These are phyloP conservation scores for Colletotrichum truncatum DNA, from an alignment of 2,329 filamentous ascomycete genomes.

Conservation along the genomic window DNA sequence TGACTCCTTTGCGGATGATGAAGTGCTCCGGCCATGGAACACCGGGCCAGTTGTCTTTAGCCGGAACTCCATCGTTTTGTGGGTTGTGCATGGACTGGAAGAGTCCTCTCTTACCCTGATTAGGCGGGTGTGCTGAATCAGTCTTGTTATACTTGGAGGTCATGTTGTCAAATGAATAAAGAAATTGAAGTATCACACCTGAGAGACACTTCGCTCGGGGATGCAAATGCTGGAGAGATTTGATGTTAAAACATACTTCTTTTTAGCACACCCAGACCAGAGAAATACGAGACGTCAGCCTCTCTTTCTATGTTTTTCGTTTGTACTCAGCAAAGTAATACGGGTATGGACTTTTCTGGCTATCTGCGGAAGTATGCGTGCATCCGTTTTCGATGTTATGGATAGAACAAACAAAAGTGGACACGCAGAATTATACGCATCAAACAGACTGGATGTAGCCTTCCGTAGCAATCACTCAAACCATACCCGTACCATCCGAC, in stretches of 20 bases:
- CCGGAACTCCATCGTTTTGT: not conserved
- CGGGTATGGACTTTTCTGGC: not conserved
- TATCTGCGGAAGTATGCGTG: slow-evolving; percentile 1
- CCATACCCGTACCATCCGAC: not conserved
- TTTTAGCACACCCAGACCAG: not conserved
- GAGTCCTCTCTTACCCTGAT: slow-evolving; percentile 13
- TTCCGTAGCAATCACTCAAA: not conserved
- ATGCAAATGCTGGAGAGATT: no score
- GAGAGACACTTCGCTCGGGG: not conserved
- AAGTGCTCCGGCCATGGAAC: slow-evolving; percentile 45
- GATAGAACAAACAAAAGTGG: not conserved
- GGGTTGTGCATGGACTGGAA: slow-evolving; percentile 27
- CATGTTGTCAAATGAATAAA: not conserved
- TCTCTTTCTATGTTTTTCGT: not conserved
- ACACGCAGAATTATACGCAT: not conserved
- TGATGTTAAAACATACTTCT: not conserved
- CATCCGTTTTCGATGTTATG: not conserved
- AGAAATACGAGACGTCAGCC: not conserved
- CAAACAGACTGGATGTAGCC: not conserved
- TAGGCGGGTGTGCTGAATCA: no score
- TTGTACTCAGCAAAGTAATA: not conserved
- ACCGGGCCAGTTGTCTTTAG: not conserved
- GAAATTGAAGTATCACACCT: not conserved
- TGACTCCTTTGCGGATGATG: slow-evolving; percentile 43
- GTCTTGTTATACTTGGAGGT: not conserved